phyloP scores from a whole-genome alignment of 352 stramenopile species.

The Pythium apleroticum region DNA sequence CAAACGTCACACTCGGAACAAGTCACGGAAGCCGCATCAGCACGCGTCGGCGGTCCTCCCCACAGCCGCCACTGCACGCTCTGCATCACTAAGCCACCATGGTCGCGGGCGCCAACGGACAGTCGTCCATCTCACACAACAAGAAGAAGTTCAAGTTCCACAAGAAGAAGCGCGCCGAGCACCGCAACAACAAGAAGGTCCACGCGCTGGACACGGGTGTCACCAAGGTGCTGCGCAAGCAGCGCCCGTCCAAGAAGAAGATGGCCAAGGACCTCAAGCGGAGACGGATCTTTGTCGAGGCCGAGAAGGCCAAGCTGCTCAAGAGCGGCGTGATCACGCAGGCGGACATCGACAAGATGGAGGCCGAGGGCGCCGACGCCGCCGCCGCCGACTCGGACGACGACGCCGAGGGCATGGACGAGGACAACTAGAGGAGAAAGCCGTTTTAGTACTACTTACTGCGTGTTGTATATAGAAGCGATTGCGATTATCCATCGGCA shows the following conservation, averaged over 20 bases:
- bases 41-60: neutral
- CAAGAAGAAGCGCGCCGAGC: conserved; percentile 78
- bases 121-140: conserved; percentile 79
- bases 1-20: conserved; percentile 15
- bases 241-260: conserved; percentile 83
- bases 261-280: conserved; percentile 82
- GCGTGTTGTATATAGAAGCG: conserved; percentile 6
- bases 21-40: neutral
- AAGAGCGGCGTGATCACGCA: conserved; percentile 77
- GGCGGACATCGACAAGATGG: conserved; percentile 83
- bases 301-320: conserved; percentile 76
- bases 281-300: conserved; percentile 63
- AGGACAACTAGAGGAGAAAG: conserved; percentile 43
- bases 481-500: neutral
- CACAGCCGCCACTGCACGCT: neutral
- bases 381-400: conserved; percentile 39
- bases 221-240: conserved; percentile 60
- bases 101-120: conserved; percentile 50
- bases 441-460: conserved; percentile 4
- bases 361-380: conserved; percentile 44
- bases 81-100: conserved; percentile 10
- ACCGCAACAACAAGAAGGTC: conserved; percentile 85
- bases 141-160: conserved; percentile 88
- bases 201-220: conserved; percentile 53
- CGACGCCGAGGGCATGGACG: conserved; percentile 49